Conservation (phyloP, 169 alveolate species). For the Perkinsus olseni region DNA sequence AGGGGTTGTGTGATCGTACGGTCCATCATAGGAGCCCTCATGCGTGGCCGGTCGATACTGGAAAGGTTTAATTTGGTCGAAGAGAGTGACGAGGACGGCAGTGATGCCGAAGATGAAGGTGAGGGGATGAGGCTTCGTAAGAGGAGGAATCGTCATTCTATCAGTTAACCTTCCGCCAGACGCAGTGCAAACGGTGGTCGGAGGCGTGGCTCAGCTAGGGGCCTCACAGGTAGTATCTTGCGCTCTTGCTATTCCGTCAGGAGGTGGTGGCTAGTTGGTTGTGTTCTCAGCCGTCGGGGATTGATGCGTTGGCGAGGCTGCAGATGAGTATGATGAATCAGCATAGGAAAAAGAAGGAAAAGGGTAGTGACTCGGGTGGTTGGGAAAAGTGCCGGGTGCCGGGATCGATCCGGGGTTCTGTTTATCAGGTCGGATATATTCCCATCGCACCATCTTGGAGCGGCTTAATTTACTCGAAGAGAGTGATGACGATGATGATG, state of each 20-base stretch:
- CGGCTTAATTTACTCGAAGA: background rate
- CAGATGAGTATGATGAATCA: background rate
- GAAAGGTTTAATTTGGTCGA: too few relatives aligned
- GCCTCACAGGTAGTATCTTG: background rate
- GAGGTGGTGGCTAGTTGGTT: background rate
- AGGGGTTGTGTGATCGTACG: too few relatives aligned
- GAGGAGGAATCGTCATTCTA: too few relatives aligned
- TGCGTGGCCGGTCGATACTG: too few relatives aligned
- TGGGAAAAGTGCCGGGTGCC: background rate
- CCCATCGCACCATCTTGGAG: background rate
- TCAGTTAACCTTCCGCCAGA: too few relatives aligned
- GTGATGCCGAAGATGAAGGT: too few relatives aligned
- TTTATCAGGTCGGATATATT: background rate
- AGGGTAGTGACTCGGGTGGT: background rate
- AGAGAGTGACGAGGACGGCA: too few relatives aligned
- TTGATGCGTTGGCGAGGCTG: background rate
- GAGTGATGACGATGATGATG: background rate
- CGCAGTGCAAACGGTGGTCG: too few relatives aligned
- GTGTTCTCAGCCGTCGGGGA: background rate
- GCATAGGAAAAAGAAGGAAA: background rate
- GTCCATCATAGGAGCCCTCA: too few relatives aligned
- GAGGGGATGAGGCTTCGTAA: too few relatives aligned
- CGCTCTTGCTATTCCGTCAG: background rate
- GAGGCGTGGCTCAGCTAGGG: too few relatives aligned
- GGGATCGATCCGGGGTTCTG: background rate